A percentile compares a stretch with the other conserved stretches of the same genome.
phyloP scores from a whole-genome alignment of 2,329 filamentous ascomycete species.

The Ciborinia camelliae region DNA sequence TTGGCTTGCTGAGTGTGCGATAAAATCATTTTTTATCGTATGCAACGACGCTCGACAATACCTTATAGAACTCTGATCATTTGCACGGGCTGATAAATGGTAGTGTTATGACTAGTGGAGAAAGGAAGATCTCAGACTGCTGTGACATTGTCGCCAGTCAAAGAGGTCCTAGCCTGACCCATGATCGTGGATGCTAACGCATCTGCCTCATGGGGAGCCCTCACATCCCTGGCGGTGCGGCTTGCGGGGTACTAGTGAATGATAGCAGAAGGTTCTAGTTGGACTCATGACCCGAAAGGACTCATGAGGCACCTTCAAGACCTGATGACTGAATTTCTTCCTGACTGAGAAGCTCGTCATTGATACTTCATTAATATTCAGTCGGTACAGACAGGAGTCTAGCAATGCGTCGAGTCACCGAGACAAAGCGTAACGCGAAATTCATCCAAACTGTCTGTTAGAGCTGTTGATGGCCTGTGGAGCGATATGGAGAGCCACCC shows the following conservation, averaged over 20 bases:
- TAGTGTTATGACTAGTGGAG: not conserved
- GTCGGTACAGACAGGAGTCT: slow-evolving; percentile 1
- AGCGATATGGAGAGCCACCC: slow-evolving; percentile 14
- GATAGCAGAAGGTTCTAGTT: slow-evolving; percentile 1
- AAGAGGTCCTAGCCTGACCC: slow-evolving; percentile 7
- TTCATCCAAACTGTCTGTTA: not conserved
- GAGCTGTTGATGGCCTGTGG: slow-evolving; percentile 9
- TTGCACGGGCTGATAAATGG: slow-evolving; percentile 16
- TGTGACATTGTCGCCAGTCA: not conserved
- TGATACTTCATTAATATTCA: slow-evolving; percentile 7
- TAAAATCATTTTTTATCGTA: slow-evolving; percentile 1
- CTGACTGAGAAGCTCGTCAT: slow-evolving; percentile 2
- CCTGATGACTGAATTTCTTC: not conserved
- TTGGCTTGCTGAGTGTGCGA: slow-evolving; percentile 8
- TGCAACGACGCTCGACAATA: slow-evolving; percentile 5
- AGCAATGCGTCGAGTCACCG: not conserved
- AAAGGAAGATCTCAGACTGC: not conserved
- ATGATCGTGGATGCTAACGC: not conserved
- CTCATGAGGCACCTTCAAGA: not conserved
- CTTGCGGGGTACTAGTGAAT: slow-evolving; percentile 13
- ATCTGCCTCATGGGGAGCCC: not conserved
- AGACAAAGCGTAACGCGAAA: not conserved
- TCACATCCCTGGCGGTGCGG: slow-evolving; percentile 1
- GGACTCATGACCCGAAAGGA: slow-evolving; percentile 1
- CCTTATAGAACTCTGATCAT: slow-evolving; percentile 9